Percentiles rank a stretch among this genome's conserved stretches.
phyloP scores from a whole-genome alignment of 495 filamentous ascomycete genomes.

The Penicillium atrosanguineum region DNA sequence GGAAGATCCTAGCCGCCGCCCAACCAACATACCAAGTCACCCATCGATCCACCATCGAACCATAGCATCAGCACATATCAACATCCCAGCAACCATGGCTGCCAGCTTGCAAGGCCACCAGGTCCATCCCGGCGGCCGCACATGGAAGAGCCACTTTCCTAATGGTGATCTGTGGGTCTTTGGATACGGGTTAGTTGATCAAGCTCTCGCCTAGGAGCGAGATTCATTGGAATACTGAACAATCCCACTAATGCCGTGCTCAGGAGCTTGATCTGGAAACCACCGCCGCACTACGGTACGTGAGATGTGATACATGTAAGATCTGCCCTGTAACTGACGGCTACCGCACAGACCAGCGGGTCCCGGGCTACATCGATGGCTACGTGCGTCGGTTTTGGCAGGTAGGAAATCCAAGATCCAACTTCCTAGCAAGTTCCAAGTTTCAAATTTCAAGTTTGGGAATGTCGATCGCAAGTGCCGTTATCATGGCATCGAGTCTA shows the following conservation, averaged over 20 bases:
- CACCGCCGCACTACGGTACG: constrained; percentile 91
- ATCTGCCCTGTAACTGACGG: not conserved
- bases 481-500: not conserved
- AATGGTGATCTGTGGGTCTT: constrained; percentile 80
- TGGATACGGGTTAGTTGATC: constrained; percentile 75
- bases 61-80: constrained; percentile 1
- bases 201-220: not conserved
- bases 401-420: constrained; percentile 38
- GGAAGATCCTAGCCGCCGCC: not conserved
- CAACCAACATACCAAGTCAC: not conserved
- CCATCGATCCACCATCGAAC: not conserved
- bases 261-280: constrained; percentile 98
- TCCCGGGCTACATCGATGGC: constrained; percentile 89
- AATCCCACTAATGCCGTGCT: not conserved
- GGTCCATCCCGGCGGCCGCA: constrained; percentile 33
- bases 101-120: constrained; percentile 22
- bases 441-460: not conserved
- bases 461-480: not conserved
- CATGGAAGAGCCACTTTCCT: constrained; percentile 44
- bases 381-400: constrained; percentile 99
- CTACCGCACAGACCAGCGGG: constrained; percentile 61
- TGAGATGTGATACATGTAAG: not conserved
- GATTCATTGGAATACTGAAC: not conserved
- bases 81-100: constrained; percentile 18
- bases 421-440: too few relatives aligned